Evolutionary conservation across 352 stramenopile species (phyloP).

Genomic region (Elongisporangium undulatum): DNA sequence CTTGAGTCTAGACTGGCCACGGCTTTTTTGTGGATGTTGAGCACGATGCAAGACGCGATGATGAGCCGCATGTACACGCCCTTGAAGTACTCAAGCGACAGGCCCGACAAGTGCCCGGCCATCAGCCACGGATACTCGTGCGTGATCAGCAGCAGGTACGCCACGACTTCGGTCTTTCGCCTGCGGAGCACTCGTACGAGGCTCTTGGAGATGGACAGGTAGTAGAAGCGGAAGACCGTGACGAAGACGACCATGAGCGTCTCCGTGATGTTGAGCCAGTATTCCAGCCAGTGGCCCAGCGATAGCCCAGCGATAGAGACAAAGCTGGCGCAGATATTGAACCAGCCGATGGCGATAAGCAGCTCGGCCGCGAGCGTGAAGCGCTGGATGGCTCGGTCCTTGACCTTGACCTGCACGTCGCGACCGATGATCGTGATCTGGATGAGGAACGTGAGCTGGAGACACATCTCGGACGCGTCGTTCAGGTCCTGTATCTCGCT

Average conservation of each 20-base stretch:
- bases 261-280: constrained; percentile 19
- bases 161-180: constrained; percentile 14
- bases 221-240: constrained; percentile 38
- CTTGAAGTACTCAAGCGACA: constrained; percentile 11
- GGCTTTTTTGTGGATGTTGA: constrained; percentile 11
- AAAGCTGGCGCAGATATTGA: constrained; percentile 6
- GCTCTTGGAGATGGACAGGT: constrained; percentile 19
- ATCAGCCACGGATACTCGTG: constrained; percentile 37
- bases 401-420: constrained; percentile 25
- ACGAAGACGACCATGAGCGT: constrained; percentile 26
- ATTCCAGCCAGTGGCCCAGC: constrained; percentile 4
- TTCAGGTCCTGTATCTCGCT: constrained; percentile 20
- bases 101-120: constrained; percentile 5
- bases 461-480: constrained; percentile 26
- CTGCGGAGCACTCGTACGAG: constrained; percentile 3
- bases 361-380: constrained; percentile 6
- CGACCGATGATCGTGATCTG: constrained; percentile 31
- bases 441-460: constrained; percentile 29
- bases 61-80: constrained; percentile 10
- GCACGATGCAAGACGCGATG: constrained; percentile 12
- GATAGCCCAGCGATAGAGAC: constrained; percentile 3
- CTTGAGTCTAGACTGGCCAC: not conserved
- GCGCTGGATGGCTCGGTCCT: constrained; percentile 12
- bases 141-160: constrained; percentile 23
- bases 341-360: constrained; percentile 9